phyloP scores from a whole-genome alignment of 257 asterid species.

The Plantago ovata region DNA sequence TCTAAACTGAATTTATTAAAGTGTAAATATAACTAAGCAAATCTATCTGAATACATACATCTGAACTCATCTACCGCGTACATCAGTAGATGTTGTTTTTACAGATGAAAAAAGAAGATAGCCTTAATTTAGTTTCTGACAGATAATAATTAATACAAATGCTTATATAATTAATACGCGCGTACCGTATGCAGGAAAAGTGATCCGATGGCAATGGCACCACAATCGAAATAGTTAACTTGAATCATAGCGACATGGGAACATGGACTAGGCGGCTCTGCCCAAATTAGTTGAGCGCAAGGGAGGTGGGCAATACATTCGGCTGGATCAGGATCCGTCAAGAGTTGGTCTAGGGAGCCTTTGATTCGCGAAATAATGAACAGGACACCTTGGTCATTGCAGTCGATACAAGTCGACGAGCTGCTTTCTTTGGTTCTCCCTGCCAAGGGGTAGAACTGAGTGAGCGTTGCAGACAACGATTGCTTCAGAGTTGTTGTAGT shows the following conservation, averaged over 20 bases:
- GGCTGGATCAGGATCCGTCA: slow-evolving; percentile 22
- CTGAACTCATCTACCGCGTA: no score
- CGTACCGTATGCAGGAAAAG: slow-evolving; percentile 26
- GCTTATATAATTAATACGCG: no score
- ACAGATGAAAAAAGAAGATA: no score
- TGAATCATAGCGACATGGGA: slow-evolving; percentile 31
- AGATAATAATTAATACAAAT: no score
- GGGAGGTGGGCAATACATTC: slow-evolving; percentile 27
- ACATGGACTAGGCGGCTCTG: slow-evolving; percentile 28
- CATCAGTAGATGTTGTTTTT: no score
- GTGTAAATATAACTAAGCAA: no score
- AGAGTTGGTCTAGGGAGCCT: slow-evolving; percentile 18
- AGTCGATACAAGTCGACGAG: slow-evolving; percentile 26
- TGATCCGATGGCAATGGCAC: slow-evolving; percentile 31
- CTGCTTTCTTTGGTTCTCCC: slow-evolving; percentile 32
- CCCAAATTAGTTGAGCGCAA: slow-evolving; percentile 19
- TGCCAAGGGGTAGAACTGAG: slow-evolving; percentile 39
- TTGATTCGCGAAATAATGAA: slow-evolving; percentile 24
- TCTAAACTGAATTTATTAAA: no score
- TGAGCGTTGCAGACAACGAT: slow-evolving; percentile 33
- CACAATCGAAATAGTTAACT: slow-evolving; percentile 30
- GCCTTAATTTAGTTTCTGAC: no score
- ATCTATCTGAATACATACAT: no score
- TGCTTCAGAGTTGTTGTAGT: slow-evolving; percentile 22
- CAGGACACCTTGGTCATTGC: slow-evolving; percentile 35